These are phyloP conservation scores for Neurospora sp. DNA, from an alignment of 495 filamentous ascomycete species.

Conservation along the genomic window DNA sequence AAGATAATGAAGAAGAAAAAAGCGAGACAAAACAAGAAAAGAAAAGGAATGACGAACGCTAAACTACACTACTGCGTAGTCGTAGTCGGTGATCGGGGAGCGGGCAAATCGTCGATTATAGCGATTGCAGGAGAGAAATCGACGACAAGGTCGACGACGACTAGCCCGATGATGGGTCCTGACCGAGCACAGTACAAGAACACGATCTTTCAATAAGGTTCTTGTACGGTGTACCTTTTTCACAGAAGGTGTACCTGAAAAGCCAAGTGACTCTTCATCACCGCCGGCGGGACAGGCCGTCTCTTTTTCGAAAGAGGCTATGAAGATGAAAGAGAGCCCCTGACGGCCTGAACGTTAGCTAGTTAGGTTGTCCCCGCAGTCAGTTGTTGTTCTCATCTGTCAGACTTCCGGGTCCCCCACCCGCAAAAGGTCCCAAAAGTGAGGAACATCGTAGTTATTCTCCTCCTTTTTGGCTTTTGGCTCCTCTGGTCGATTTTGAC, in stretches of 20 bases:
- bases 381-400: not conserved
- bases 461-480: not conserved
- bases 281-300: not conserved
- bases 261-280: not conserved
- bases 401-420: not conserved
- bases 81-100: not conserved
- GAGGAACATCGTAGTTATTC: not conserved
- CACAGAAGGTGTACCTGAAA: no score
- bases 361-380: not conserved
- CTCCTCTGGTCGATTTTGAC: not conserved
- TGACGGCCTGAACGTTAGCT: not conserved
- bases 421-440: not conserved
- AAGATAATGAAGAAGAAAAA: not conserved
- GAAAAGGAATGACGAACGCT: not conserved
- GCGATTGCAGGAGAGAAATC: not conserved
- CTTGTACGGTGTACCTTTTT: not conserved
- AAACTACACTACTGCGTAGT: not conserved
- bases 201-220: not conserved
- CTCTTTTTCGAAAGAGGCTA: not conserved
- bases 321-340: not conserved
- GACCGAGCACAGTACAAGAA: not conserved
- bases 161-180: not conserved
- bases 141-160: not conserved
- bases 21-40: not conserved
- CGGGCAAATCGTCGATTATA: not conserved